A percentile compares a stretch with the other conserved stretches of the same genome.
These are phyloP conservation scores for Astrothelium subdiscretum DNA, from an alignment of 495 filamentous ascomycete genomes.

Conservation along the genomic window DNA sequence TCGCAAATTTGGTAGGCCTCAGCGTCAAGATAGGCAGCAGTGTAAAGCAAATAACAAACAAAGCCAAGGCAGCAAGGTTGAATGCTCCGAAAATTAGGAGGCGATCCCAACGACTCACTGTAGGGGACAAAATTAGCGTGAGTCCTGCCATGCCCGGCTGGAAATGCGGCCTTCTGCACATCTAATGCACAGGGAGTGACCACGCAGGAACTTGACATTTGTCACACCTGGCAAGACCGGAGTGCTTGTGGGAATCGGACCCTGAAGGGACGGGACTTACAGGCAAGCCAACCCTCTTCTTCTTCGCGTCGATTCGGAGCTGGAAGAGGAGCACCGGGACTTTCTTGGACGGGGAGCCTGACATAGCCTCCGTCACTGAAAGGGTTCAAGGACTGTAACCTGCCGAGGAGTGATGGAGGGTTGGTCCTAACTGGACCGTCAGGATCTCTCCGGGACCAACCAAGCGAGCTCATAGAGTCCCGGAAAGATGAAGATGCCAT, in stretches of 20 bases:
- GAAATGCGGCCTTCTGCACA: slow-evolving; percentile 16
- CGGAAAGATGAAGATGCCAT: slow-evolving; percentile 91
- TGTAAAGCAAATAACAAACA: slow-evolving; percentile 86
- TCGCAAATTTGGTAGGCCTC: slow-evolving; percentile 85
- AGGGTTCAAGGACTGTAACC: slow-evolving; percentile 76
- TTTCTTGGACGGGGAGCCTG: slow-evolving; percentile 76
- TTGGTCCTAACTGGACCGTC: slow-evolving; percentile 71
- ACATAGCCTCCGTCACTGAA: slow-evolving; percentile 85
- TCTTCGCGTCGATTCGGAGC: slow-evolving; percentile 79
- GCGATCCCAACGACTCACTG: slow-evolving; percentile 97
- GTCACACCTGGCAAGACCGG: slow-evolving; percentile 8
- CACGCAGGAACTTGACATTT: slow-evolving; percentile 24
- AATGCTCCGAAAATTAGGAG: slow-evolving; percentile 83
- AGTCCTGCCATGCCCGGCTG: no score
- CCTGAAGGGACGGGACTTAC: slow-evolving; percentile 52
- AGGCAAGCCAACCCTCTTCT: slow-evolving; percentile 87
- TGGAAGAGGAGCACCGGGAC: slow-evolving; percentile 73
- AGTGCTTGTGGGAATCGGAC: neutral
- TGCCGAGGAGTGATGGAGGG: slow-evolving; percentile 62
- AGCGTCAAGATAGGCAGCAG: slow-evolving; percentile 70
- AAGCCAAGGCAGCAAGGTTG: slow-evolving; percentile 78
- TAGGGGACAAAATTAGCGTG: slow-evolving; percentile 16
- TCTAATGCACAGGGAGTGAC: slow-evolving; percentile 18
- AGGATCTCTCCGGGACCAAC: slow-evolving; percentile 80
- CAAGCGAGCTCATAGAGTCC: slow-evolving; percentile 86